Evolutionary conservation across 2,329 filamentous ascomycete species (phyloP), one percentile per base, ranked within the genome.

Genomic region (Penicillium sp.): DNA sequence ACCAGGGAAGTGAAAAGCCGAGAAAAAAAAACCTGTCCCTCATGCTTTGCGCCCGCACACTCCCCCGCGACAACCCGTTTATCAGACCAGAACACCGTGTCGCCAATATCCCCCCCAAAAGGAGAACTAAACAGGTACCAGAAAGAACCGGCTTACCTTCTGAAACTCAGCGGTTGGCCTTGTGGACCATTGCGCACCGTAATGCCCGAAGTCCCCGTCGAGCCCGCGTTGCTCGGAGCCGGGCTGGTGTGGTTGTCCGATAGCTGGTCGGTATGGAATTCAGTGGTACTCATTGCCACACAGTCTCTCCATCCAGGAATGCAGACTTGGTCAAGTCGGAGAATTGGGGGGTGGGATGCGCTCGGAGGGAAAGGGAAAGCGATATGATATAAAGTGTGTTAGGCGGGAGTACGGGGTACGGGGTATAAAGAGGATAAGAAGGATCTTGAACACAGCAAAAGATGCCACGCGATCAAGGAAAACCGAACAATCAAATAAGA

Each of bases 101-200:
- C 9, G 21, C 27, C 51, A 49, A 31, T 15, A 19, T 49, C 11
- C 5, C 11, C 21, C 2, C 21, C 2, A 3, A 25, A 33, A 39
- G 6, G 33, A 55, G 46, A 25, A 47, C 23, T 6, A 11, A 27
- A 44, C 9, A 27, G 16, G 16, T 38, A 39, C 9, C n/a, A 54
- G 16, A 50, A 36, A 57, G 48, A 44, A 53, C 13, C 23, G 11
- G 71, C 78, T 70, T 73, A 85, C 83, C 83, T 82, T 78, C 84
- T 77, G 67, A 86, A 86, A 72, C 83, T 85, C 60, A 82, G 76
- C 29, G 59, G 47, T 65, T 84, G 81, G 55, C 78, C 76, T 56
- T 64, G 70, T 54, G 67, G 53, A 21, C 67, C 69, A 51, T 63
- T 66, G 60, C 68, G 70, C 62, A 70, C 71, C 13, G 68, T 70